Base-by-base conservation (phyloP, 1,284 basidiomycete species). In the Neonothopanus nambi region DNA sequence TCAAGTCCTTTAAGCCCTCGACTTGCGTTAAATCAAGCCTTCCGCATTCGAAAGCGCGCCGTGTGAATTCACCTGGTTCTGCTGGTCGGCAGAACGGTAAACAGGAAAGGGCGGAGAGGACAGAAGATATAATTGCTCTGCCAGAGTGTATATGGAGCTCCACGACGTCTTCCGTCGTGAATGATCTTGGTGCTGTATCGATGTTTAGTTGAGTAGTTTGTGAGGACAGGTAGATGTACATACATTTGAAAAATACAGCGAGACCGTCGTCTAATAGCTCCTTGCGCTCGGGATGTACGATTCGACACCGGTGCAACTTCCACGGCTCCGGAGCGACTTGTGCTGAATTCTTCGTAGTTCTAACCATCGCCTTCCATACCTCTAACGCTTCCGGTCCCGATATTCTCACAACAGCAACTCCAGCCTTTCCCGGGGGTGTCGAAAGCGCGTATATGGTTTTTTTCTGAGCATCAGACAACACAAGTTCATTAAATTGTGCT, bases 71-170 rank as follows among this genome's bases (percentile, higher is more conserved):
- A 42, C 93, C 93, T 5, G 85, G 82, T 62, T 89, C 85, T 0
- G 93, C 93, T 4, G 86, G 85, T 7, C 93, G 81, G 52, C 84
- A 83, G 54, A 73, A 79, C 0, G 81, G 77, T 12, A 91, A 59
- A 48, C 64, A 65, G 0, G 84, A 79, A 6, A 95, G 72, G 1
- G 88, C 82, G 3, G 68, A 63, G 18, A 95, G 77, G 9, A 91
- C 73, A 3, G 89, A 82, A 2, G 84, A 70, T 56, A 93, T 78
- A 33, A 94, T 79, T 1, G 93, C 91, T 5, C 85, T 77, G 1
- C 91, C 91, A n/a, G 92, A 94, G 65, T 96, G 93, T 24, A 92
- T 72, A 67, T 96, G 93, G 33, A 96, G 69, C 65, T 96, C 93
- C 5, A 96, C 65, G n/a, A 87, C 85, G 42, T 89, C 84, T 64